Evolutionary conservation across 2,329 filamentous ascomycete species (phyloP), one percentile per base, ranked within the genome.

Genomic region (Trichocomaceae sp.): DNA sequence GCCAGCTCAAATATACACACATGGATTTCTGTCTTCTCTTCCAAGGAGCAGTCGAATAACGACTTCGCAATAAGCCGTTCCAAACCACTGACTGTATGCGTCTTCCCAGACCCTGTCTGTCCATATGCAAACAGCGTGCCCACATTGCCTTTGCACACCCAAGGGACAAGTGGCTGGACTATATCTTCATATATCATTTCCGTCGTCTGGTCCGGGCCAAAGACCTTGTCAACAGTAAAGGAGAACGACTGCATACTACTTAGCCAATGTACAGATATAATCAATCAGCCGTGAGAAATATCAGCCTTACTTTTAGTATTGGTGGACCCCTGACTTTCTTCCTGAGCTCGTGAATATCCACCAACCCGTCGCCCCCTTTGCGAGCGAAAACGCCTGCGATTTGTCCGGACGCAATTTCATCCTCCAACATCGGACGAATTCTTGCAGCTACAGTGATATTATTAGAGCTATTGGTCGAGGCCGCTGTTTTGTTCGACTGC

Each of bases 1-100:
- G 96, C 96, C 0, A 96, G 77, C 68, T 96, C 91, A 64, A 96
- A 95, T 66, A 95, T 96, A 1, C 90, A 95, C 72, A 89, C 92
- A 66, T 95, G 93, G 64, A 96, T 87, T 39, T 85, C 87, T 10
- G 54, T 54, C 41, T 57, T 23, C 10, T 54, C 59, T 17, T 49
- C 29, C 15, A 58, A 9, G 6, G 46, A 45, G 3, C 55, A 54
- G 39, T 58, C n/a, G 33, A 61, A 57, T 22, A 61, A 44, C 66
- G 84, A 87, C 64, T 95, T 89, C 4, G 78, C 79, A 29, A 85
- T 83, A 2, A 76, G 66, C 10, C 69, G 57, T 56, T 91, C 86
- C 10, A 96, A 80, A 50, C 90, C 90, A 1, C 89, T 92, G 89
- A 96, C 95, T 37, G 91, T 96, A 71, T 95, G 96, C 12, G 90